Evolutionary conservation across 208 protist species (phyloP).

Genomic region (Trypanosoma avium): DNA sequence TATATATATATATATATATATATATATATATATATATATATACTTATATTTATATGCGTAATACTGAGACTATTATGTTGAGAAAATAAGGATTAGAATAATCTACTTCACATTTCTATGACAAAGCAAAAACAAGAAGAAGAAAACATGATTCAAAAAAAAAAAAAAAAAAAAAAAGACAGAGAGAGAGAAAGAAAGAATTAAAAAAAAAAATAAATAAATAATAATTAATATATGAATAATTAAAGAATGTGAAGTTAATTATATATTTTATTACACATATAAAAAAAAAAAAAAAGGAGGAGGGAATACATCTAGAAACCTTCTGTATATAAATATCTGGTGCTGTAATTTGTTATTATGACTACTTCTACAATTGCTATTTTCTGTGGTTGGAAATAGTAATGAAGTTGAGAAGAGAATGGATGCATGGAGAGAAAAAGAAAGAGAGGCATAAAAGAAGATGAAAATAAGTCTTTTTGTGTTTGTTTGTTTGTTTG

Average conservation of each 20-base stretch:
- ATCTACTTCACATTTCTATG: no score
- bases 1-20: no score
- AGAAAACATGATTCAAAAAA: neutral
- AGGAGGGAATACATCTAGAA: neutral
- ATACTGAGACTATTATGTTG: no score
- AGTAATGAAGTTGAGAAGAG: neutral
- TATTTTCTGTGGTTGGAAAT: no score
- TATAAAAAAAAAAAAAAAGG: neutral
- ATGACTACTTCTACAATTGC: neutral
- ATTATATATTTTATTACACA: neutral
- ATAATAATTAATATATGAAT: neutral
- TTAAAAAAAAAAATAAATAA: neutral
- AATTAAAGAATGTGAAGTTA: neutral
- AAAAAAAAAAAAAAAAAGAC: neutral
- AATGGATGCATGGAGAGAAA: neutral
- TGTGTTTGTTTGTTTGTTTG: constrained; percentile 7
- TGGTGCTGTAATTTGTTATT: constrained; percentile 5
- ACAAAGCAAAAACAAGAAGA: neutral
- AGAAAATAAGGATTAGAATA: no score
- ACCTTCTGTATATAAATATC: neutral
- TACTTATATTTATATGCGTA: no score
- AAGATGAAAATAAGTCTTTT: neutral
- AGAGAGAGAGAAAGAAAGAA: neutral
- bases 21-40: no score
- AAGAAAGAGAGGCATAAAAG: neutral